Evolutionary conservation across 495 filamentous ascomycete species (phyloP).

Genomic region (Lophiotrema nucula): DNA sequence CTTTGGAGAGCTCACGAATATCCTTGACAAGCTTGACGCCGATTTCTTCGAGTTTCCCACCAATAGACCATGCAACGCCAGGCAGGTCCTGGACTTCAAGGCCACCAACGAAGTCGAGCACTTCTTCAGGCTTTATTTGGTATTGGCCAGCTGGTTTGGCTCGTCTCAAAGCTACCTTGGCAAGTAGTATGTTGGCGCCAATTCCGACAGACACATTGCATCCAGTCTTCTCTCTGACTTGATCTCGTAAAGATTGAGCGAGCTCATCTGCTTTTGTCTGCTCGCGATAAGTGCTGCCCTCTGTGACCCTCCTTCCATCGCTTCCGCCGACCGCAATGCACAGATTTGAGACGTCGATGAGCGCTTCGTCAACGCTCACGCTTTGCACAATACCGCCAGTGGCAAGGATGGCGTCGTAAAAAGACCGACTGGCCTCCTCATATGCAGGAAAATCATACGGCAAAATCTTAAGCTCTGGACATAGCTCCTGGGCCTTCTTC

Average conservation of each 20-base stretch:
- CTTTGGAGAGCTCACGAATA: conserved; percentile 69
- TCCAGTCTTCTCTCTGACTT: conserved; percentile 68
- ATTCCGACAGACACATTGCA: conserved; percentile 95
- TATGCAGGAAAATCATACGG: conserved; percentile 94
- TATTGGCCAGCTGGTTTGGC: conserved; percentile 95
- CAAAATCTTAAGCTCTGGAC: conserved; percentile 78
- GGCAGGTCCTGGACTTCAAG: conserved; percentile 78
- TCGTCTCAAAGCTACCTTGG: conserved; percentile 84
- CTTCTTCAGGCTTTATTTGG: conserved; percentile 75
- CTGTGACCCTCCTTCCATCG: conserved; percentile 63
- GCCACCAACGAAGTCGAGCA: conserved; percentile 70
- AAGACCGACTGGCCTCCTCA: conserved; percentile 83
- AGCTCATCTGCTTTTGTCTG: conserved; percentile 78
- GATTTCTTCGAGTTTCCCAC: conserved; percentile 81
- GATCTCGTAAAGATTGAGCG: conserved; percentile 61
- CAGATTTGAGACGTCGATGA: conserved; percentile 70
- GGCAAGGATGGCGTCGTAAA: conserved; percentile 80
- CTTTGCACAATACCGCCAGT: conserved; percentile 85
- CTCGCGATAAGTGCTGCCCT: conserved; percentile 76
- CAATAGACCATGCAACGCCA: conserved; percentile 83
- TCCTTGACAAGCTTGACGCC: conserved; percentile 80
- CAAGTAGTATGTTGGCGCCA: conserved; percentile 83
- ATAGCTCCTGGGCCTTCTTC: conserved; percentile 79
- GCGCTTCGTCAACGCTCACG: conserved; percentile 92
- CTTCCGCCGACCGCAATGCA: conserved; percentile 67